Percentiles rank a stretch among this genome's conserved stretches.
phyloP scores from a whole-genome alignment of 164 flowering plant species.

The Vitis cinerea region DNA sequence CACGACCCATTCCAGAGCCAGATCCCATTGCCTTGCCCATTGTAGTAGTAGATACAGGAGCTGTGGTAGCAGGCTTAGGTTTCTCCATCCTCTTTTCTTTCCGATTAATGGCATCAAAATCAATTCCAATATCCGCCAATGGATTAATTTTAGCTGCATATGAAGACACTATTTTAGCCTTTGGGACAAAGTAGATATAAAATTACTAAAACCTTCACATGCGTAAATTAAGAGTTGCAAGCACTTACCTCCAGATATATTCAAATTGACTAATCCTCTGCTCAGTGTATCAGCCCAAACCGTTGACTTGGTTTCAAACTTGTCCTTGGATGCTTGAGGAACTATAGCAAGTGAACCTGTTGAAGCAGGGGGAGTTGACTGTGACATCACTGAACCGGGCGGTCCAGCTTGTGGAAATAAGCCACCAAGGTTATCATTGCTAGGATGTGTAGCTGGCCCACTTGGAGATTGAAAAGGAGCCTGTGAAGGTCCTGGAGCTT shows the following conservation, averaged over 20 bases:
- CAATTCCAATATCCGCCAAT: slow-evolving; percentile 87
- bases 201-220: neutral
- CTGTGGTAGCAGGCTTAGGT: slow-evolving; percentile 51
- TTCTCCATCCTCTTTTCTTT: slow-evolving; percentile 90
- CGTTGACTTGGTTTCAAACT: slow-evolving; percentile 88
- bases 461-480: slow-evolving; percentile 19
- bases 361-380: slow-evolving; percentile 27
- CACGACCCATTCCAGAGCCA: slow-evolving; percentile 93
- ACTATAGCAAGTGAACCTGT: slow-evolving; percentile 40
- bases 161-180: neutral
- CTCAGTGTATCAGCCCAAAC: slow-evolving; percentile 97
- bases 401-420: slow-evolving; percentile 30
- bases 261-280: slow-evolving; percentile 87
- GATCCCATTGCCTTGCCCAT: slow-evolving; percentile 99
- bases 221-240: neutral
- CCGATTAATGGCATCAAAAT: slow-evolving; percentile 92
- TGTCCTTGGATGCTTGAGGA: slow-evolving; percentile 60
- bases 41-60: slow-evolving; percentile 59
- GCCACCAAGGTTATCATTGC: slow-evolving; percentile 30
- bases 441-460: slow-evolving; percentile 20
- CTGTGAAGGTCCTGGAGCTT: no score
- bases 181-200: neutral
- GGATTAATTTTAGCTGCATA: slow-evolving; percentile 94
- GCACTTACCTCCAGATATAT: slow-evolving; percentile 94
- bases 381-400: slow-evolving; percentile 25